Evolutionary conservation across 2,329 filamentous ascomycete genomes (phyloP), one percentile per base, ranked within the genome.

Genomic region (Cladosporium halotolerans): DNA sequence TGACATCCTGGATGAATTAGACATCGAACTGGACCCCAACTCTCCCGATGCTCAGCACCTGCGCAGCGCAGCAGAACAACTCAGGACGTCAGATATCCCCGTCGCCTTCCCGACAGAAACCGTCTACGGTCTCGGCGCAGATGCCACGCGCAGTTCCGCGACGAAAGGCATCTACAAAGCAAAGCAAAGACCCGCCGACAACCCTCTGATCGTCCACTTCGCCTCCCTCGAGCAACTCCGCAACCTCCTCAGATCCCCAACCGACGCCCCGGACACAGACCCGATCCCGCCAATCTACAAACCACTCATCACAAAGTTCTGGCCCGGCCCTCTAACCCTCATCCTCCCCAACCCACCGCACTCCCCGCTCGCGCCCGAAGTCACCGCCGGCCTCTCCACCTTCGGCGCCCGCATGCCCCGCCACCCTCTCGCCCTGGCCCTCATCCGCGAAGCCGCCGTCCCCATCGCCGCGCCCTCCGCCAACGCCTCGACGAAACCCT

Each of bases 21-120:
- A 61, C 5, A 56, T 72, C 36, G 53, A 63, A 19, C 55, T 66
- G 9, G 58, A 64, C 42, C n/a, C 56, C 3, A 42, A 56, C 1
- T 76, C 73, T 3, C 57, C 67, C 2, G 79, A 81, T 60, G 72
- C 74, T 3, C 69, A 74, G 34, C 72, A 76, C 53, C 76, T 95
- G 36, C 72, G 75, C 54, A 73, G 82, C 52, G 89, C 89, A 1
- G 89, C 88, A 2, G 67, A 77, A 10, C 78, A 84, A 58, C 75
- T 96, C 34, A 79, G 76, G 48, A 76, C 76, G 14, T 83, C 79
- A 48, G 79, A 88, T 66, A 79, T 79, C 3, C 93, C 93, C 4
- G 89, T 99, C 45, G 93, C 89, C 1, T 99, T 99, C 67, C 93
- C 93, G 0, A 99, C 93, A 0, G 93, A 99, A 73, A 99, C 93